phyloP scores from a whole-genome alignment of 768 basidiomycete genomes.

The Suillus brevipes region DNA sequence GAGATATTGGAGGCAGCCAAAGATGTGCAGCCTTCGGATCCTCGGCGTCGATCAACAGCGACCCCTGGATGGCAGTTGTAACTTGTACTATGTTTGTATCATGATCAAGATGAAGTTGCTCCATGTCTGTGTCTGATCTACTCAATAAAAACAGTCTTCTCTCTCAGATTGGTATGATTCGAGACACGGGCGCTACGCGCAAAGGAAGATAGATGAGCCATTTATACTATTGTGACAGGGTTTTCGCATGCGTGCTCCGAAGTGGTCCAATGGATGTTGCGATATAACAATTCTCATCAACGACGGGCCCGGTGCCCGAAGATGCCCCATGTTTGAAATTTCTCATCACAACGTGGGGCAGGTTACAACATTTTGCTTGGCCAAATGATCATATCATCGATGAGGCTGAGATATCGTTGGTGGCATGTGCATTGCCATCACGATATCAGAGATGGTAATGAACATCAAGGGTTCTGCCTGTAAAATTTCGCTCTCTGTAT shows the following conservation, averaged over 20 bases:
- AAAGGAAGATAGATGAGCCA: background rate
- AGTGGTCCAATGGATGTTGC: background rate
- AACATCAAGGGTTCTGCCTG: background rate
- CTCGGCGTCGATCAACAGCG: conserved; percentile 16
- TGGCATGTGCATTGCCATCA: background rate
- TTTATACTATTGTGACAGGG: background rate
- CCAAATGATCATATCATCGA: background rate
- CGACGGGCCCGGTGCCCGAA: background rate
- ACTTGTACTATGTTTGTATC: background rate
- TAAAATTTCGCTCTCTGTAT: background rate
- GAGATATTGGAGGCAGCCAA: conserved; percentile 21
- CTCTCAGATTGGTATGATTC: background rate
- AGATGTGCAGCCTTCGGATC: conserved; percentile 23
- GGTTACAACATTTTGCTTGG: background rate
- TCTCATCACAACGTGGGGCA: background rate
- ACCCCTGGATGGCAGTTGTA: background rate
- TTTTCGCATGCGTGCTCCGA: background rate
- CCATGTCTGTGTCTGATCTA: background rate
- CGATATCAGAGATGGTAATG: background rate
- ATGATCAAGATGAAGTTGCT: background rate
- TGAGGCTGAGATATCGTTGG: background rate
- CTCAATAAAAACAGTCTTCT: background rate
- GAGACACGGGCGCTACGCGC: background rate
- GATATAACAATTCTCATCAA: background rate
- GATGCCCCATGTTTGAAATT: background rate